phyloP scores from a whole-genome alignment of 495 filamentous ascomycete species.

The Hypoxylon cercidicola region DNA sequence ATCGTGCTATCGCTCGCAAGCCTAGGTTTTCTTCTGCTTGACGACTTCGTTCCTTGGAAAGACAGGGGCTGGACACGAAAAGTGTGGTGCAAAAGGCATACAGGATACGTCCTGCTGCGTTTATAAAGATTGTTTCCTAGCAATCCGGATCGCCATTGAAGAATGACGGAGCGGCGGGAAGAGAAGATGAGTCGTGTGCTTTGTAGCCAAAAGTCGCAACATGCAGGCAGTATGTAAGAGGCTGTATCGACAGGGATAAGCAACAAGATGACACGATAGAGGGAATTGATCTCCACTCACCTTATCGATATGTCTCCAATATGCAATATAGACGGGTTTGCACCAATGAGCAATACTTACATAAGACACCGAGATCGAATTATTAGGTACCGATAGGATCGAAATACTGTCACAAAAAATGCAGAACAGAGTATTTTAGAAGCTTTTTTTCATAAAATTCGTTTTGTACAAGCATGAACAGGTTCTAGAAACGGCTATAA shows the following conservation, averaged over 20 bases:
- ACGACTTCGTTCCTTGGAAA: conserved; percentile 1
- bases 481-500: conserved; percentile 33
- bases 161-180: conserved; percentile 8
- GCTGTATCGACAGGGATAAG: conserved; percentile 10
- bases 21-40: too few species aligned
- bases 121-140: conserved; percentile 21
- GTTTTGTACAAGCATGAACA: conserved; percentile 47
- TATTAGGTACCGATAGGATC: not conserved
- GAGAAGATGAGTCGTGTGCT: conserved; percentile 38
- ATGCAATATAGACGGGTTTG: not conserved
- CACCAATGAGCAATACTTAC: not conserved
- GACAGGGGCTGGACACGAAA: not conserved
- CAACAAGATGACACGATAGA: conserved; percentile 38
- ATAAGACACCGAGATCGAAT: not conserved
- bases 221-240: not conserved
- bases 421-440: not conserved
- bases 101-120: conserved; percentile 28
- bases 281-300: conserved; percentile 11
- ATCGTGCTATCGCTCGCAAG: not conserved
- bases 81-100: conserved; percentile 3
- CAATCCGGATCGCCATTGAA: conserved; percentile 33
- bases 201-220: conserved; percentile 28
- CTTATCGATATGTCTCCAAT: conserved; percentile 24
- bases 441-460: conserved; percentile 39
- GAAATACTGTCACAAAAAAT: too few species aligned